Base-by-base conservation (phyloP, 2,329 filamentous ascomycete genomes). In the Fragosphaeria purpurea region DNA sequence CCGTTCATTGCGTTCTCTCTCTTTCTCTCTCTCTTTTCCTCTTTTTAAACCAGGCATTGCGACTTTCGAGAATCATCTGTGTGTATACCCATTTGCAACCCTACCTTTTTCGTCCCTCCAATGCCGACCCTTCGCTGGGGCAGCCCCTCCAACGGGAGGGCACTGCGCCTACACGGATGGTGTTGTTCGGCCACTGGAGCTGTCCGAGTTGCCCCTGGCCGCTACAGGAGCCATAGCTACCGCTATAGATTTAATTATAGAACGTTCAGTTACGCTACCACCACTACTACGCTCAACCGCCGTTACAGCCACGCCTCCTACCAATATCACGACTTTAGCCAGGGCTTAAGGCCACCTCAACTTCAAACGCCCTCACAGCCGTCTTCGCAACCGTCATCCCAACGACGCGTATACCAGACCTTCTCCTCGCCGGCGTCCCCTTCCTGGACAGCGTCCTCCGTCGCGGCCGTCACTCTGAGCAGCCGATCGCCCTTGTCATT, bases 301-400 rank as follows among this genome's bases (percentile, higher is more conserved):
- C 22, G 22, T 22, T 22, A 22, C 22, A 22, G 22, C 22, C 22
- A 22, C 22, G 22, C 22, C 22, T 22, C 13, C 6, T 41, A 40
- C 33, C 39, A 42, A 41, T 37, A 50, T 33, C 42, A 50, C 46
- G 55, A 57, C 57, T 57, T 60, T 48, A 44, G 53, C 48, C 51
- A 57, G 51, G 57, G 54, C 56, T 50, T 61, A 50, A 63, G 61
- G 63, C 60, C 64, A 66, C 62, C 56, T 65, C 62, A 60, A 55
- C 62, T 59, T 56, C 61, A 60, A 52, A 55, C 39, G 37, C 44
- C 46, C n/a, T 50, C 48, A 8, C 55, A 56, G 13, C 50, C 22
- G 22, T 22, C 22, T 22, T 22, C 22, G 57, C 61, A 60, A 52
- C 55, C 39, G 37, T 45, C 46, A 30, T 50, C 48, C 7, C 55